These are phyloP conservation scores for Schizosaccharomyces japonicus DNA, from an alignment of 805 yeast species.

Conservation along the genomic window DNA sequence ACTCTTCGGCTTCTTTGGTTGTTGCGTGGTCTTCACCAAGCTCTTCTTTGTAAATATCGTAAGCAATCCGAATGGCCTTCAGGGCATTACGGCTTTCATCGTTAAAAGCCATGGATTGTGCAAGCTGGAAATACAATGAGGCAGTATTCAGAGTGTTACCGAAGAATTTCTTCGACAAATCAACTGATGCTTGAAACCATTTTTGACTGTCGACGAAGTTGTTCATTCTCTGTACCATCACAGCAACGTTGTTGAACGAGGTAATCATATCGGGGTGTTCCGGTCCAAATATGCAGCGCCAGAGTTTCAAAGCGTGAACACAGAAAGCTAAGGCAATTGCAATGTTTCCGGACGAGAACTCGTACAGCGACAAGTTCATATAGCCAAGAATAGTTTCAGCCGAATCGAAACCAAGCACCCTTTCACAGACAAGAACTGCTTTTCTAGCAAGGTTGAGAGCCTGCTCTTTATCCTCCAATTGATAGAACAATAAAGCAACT, in stretches of 20 bases:
- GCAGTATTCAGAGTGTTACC: conserved; percentile 45
- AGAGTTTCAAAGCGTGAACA: conserved; percentile 32
- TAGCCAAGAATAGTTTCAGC: conserved; percentile 48
- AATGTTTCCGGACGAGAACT: conserved; percentile 33
- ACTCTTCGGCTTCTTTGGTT: conserved; percentile 43
- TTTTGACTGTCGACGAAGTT: conserved; percentile 25
- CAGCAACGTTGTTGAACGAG: conserved; percentile 36
- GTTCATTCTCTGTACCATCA: conserved; percentile 31
- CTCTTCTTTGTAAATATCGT: conserved; percentile 28
- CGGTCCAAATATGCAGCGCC: conserved; percentile 34
- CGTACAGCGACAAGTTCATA: conserved; percentile 52
- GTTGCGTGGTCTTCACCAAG: conserved; percentile 46
- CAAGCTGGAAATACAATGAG: conserved; percentile 41
- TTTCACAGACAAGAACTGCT: conserved; percentile 51
- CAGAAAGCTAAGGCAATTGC: conserved; percentile 39
- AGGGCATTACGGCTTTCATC: conserved; percentile 34
- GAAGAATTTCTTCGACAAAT: conserved; percentile 25
- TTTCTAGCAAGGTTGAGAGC: conserved; percentile 45
- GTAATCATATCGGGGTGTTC: conserved; percentile 50
- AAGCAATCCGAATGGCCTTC: conserved; percentile 32
- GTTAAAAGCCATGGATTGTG: conserved; percentile 31
- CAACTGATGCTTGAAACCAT: conserved; percentile 31
- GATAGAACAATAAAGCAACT: conserved; percentile 44
- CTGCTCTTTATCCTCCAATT: conserved; percentile 28
- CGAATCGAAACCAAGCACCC: conserved; percentile 61